phyloP scores from a whole-genome alignment of 1,284 basidiomycete genomes.

The Pulveroboletus sp. region DNA sequence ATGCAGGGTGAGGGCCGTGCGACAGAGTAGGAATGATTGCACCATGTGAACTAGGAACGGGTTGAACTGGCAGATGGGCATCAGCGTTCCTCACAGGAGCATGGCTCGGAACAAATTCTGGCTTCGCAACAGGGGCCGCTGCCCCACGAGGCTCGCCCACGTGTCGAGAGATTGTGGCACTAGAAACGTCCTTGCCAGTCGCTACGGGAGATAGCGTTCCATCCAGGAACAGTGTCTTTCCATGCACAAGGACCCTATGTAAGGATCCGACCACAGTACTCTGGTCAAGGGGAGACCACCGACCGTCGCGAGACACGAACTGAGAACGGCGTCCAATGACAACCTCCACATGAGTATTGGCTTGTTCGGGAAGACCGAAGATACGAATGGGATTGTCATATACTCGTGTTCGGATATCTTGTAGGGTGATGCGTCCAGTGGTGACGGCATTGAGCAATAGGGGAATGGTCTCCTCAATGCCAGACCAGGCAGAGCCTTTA shows the following conservation, averaged over 20 bases:
- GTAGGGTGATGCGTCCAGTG: constrained; percentile 78
- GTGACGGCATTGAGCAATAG: constrained; percentile 87
- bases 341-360: constrained; percentile 90
- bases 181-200: constrained; percentile 82
- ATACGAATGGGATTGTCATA: constrained; percentile 93
- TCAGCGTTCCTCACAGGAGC: constrained; percentile 29
- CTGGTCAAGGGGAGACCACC: constrained; percentile 87
- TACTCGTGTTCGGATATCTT: constrained; percentile 79
- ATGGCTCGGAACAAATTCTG: constrained; percentile 34
- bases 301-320: constrained; percentile 51
- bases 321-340: constrained; percentile 78
- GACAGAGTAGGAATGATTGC: constrained; percentile 39
- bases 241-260: constrained; percentile 90
- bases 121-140: constrained; percentile 24
- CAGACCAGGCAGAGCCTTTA: constrained; percentile 70
- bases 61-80: constrained; percentile 20
- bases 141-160: constrained; percentile 30
- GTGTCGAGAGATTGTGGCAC: constrained; percentile 56
- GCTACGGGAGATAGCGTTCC: constrained; percentile 68
- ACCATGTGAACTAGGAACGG: constrained; percentile 25
- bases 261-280: constrained; percentile 72
- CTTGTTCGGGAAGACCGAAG: constrained; percentile 87
- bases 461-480: constrained; percentile 87
- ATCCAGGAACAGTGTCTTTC: constrained; percentile 91
- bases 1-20: constrained; percentile 64